Evolutionary conservation across 2,329 filamentous ascomycete genomes (phyloP).

Genomic region (Trichoderma atrobrunneum): DNA sequence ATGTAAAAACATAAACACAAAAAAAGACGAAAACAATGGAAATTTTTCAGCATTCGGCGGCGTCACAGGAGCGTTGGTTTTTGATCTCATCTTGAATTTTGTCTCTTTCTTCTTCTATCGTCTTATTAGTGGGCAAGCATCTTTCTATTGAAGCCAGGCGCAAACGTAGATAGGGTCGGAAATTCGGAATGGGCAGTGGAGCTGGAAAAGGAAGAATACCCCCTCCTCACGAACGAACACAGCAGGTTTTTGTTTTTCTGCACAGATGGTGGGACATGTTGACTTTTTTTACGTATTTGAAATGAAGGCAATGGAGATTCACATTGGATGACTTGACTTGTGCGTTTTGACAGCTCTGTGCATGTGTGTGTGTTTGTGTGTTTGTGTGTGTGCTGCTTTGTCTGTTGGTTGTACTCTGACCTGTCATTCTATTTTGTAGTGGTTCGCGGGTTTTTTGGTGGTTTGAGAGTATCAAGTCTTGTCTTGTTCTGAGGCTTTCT

Average conservation of each 20-base stretch:
- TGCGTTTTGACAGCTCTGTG: background rate
- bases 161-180: slow-evolving; percentile 6
- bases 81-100: slow-evolving; percentile 13
- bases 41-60: slow-evolving; percentile 1
- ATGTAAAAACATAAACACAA: too few species aligned
- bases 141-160: slow-evolving; percentile 3
- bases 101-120: background rate
- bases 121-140: slow-evolving; percentile 3
- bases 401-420: background rate
- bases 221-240: background rate
- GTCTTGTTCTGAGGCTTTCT: background rate
- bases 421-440: background rate
- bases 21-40: background rate
- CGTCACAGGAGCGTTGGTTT: slow-evolving; percentile 8
- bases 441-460: background rate
- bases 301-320: background rate
- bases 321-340: background rate
- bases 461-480: background rate
- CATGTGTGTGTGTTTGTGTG: background rate
- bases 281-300: slow-evolving; percentile 7
- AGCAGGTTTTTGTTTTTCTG: background rate
- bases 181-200: background rate
- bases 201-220: background rate
- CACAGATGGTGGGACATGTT: background rate
- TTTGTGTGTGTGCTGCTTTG: background rate